phyloP scores from a whole-genome alignment of 768 basidiomycete genomes.

The Lyophyllum semitale region DNA sequence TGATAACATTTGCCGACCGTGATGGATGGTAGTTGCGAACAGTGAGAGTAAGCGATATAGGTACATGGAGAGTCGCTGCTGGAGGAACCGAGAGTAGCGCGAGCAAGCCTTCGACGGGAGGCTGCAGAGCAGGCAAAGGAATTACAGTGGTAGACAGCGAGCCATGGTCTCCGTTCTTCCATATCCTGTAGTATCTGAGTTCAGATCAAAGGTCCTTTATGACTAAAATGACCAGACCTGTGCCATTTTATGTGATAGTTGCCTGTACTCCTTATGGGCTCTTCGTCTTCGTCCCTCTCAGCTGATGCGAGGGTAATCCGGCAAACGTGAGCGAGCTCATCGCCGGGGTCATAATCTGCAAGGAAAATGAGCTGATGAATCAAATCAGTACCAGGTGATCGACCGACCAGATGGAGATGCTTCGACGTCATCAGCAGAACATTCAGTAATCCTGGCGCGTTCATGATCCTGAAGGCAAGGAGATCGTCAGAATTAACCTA shows the following conservation, averaged over 20 bases:
- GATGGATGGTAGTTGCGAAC: constrained; percentile 67
- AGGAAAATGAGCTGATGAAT: not conserved
- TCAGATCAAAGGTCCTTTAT: constrained; percentile 1
- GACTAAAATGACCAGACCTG: constrained; percentile 42
- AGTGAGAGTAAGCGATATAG: constrained; percentile 54
- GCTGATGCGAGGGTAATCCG: constrained; percentile 47
- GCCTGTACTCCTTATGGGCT: constrained; percentile 50
- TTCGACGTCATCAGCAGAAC: constrained; percentile 51
- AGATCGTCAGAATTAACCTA: not conserved
- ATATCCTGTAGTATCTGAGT: constrained; percentile 36
- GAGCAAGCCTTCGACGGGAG: constrained; percentile 62
- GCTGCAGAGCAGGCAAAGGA: constrained; percentile 61
- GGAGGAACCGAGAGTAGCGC: constrained; percentile 69
- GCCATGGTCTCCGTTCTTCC: constrained; percentile 44
- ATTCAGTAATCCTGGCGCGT: constrained; percentile 50
- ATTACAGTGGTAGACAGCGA: constrained; percentile 49
- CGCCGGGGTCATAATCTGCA: constrained; percentile 64
- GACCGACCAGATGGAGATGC: constrained; percentile 48
- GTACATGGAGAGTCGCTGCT: constrained; percentile 62
- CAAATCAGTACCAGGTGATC: not conserved
- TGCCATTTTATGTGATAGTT: constrained; percentile 65
- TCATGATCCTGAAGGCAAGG: constrained; percentile 37
- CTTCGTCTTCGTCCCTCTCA: constrained; percentile 39
- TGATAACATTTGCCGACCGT: constrained; percentile 67
- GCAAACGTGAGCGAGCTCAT: constrained; percentile 61